Evolutionary conservation across 176 grass and related monocot genomes (phyloP), one percentile per base, ranked within the genome.

Genomic region (Puccinellia tenuiflora): DNA sequence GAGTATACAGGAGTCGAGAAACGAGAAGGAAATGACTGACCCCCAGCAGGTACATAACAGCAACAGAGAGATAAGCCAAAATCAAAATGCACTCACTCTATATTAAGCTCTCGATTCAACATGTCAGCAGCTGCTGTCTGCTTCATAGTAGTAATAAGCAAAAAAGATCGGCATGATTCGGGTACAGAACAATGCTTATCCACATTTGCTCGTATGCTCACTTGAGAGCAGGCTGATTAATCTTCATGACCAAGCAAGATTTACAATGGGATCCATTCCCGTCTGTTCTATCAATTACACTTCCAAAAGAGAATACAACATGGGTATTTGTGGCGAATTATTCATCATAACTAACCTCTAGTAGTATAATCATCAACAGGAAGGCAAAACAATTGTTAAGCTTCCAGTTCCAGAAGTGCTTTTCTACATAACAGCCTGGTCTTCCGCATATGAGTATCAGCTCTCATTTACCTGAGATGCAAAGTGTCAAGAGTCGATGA

Each of bases 391-490:
- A n/a, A 9, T 26, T 73, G 54, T 9, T 18, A 63, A 67, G 35
- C 26, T 43, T 85, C 24, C 35, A 30, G 37, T 37, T 76, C 48
- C 68, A 80, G 29, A 48, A 87, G 28, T 37, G 54, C 13, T 8
- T 79, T 83, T 76, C 14, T 42, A 53, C 56, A 67, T 66, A 17
- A 79, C 17, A 65, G 18, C 1, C 8, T 56, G 47, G 57, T 73
- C 83, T 79, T 90, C 84, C 3, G 17, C 59, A 74, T 66, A 15
- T 5, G 8, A 8, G 47, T 60, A n/a, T 68, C 77, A 61, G n/a
- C 71, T 81, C 39, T 90, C 88, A 90, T 75, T 90, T 90, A 67
- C 88, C 88, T 90, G 80, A 60, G 29, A 80, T 47, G 48, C 6
- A 83, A 75, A 79, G 74, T 7, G 46, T 73, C 48, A 35, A 34